These are phyloP conservation scores for Candida andamanensis DNA, from an alignment of 805 yeast genomes.

Conservation along the genomic window DNA sequence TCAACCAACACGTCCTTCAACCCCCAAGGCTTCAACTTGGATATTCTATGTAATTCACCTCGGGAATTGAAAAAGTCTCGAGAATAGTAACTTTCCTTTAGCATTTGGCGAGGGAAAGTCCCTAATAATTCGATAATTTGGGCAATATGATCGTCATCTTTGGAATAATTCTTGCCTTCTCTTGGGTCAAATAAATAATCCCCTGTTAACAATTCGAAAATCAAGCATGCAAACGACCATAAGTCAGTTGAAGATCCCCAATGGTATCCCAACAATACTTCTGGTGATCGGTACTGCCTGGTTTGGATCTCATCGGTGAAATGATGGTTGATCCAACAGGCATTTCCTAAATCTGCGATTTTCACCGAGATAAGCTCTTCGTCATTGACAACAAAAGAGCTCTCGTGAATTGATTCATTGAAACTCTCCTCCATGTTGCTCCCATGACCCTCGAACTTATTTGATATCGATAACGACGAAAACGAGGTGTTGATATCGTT, in stretches of 20 bases:
- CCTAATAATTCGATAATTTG: constrained; percentile 86
- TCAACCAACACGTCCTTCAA: constrained; percentile 74
- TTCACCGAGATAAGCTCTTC: constrained; percentile 60
- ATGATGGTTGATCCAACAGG: constrained; percentile 59
- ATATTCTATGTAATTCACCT: constrained; percentile 72
- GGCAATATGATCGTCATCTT: constrained; percentile 95
- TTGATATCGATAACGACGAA: constrained; percentile 39
- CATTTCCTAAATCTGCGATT: constrained; percentile 67
- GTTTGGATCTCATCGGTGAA: constrained; percentile 68
- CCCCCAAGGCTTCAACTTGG: constrained; percentile 86
- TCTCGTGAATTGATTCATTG: constrained; percentile 10
- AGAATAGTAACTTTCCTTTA: constrained; percentile 58
- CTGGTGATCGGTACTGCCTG: constrained; percentile 63
- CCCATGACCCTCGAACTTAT: constrained; percentile 7
- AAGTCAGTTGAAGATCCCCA: constrained; percentile 97
- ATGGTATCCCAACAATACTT: constrained; percentile 59
- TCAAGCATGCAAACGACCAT: constrained; percentile 93
- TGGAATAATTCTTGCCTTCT: constrained; percentile 66
- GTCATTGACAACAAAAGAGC: constrained; percentile 22
- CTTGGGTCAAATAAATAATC: constrained; percentile 92
- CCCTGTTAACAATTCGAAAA: constrained; percentile 89
- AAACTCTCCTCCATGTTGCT: constrained; percentile 9
- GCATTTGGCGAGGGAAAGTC: constrained; percentile 53
- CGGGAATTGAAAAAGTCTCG: constrained; percentile 58
- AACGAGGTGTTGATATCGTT: constrained; percentile 32